Conservation (phyloP, 352 stramenopile species). For the Stramenopiles sp. region DNA sequence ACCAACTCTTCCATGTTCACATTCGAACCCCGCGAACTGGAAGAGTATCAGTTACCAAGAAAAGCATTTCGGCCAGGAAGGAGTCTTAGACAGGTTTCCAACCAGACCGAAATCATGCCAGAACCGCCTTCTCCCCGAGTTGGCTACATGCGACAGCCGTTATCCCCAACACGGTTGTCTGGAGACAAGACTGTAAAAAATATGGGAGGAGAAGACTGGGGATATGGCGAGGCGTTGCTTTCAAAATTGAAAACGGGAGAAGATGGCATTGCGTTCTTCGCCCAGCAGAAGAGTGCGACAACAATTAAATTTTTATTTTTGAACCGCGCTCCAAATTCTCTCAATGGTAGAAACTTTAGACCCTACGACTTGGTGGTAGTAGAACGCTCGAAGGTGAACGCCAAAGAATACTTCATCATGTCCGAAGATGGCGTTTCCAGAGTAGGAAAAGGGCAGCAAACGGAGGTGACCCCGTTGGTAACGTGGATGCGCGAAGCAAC, state of each 20-base stretch:
- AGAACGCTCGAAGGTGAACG: conserved; percentile 40
- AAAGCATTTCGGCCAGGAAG: no score
- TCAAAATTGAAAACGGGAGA: conserved; percentile 36
- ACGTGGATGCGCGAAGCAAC: conserved; percentile 82
- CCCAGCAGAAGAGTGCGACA: conserved; percentile 58
- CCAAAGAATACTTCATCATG: conserved; percentile 68
- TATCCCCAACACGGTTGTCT: neutral
- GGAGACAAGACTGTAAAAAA: neutral
- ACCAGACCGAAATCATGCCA: neutral
- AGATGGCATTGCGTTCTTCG: conserved; percentile 79
- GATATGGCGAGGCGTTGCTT: neutral
- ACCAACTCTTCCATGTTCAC: no score
- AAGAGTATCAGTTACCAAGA: no score
- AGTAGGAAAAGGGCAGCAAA: conserved; percentile 32
- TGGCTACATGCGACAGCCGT: neutral
- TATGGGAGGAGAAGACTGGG: neutral
- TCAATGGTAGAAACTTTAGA: conserved; percentile 41
- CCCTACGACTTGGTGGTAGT: conserved; percentile 76
- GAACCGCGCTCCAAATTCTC: conserved; percentile 45
- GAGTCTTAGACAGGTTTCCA: neutral
- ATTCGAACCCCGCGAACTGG: no score
- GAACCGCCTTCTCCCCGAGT: neutral
- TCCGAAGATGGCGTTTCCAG: conserved; percentile 32
- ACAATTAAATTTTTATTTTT: conserved; percentile 83
- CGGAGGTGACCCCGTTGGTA: conserved; percentile 69